These are phyloP conservation scores for Dothiorella sarmentorum DNA, from an alignment of 2,329 filamentous ascomycete genomes.

Conservation along the genomic window DNA sequence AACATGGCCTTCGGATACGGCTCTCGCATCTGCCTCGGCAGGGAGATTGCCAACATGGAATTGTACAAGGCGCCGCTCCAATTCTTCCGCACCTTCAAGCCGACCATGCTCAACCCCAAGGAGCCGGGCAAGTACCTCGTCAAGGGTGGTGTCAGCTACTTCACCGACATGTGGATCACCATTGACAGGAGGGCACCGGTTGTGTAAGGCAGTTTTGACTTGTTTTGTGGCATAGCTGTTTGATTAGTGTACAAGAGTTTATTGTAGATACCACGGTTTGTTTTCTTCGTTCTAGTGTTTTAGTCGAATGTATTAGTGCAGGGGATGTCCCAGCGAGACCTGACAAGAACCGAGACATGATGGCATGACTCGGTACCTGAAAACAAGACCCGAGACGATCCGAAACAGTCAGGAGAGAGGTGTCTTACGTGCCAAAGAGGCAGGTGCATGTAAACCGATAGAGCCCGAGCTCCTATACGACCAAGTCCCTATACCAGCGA, in stretches of 20 bases:
- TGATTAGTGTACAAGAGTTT: conserved; percentile 1
- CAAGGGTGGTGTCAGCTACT: conserved; percentile 44
- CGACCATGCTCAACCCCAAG: conserved; percentile 29
- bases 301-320: too few species aligned
- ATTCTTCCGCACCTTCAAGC: conserved; percentile 42
- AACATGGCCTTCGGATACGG: conserved; percentile 53
- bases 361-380: too few species aligned
- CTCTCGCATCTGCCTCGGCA: conserved; percentile 47
- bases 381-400: neutral
- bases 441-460: conserved; percentile 6
- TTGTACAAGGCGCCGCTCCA: conserved; percentile 45
- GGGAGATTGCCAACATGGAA: conserved; percentile 53
- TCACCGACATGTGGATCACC: conserved; percentile 40
- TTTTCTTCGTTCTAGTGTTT: neutral
- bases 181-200: conserved; percentile 25
- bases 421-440: neutral
- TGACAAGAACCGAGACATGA: too few species aligned
- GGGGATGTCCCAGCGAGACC: too few species aligned
- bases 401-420: neutral
- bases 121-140: conserved; percentile 37
- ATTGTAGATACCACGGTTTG: conserved; percentile 1
- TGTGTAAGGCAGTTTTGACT: conserved; percentile 6
- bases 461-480: conserved; percentile 6
- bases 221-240: neutral
- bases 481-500: neutral